A percentile compares a stretch with the other conserved stretches of the same genome.
These are phyloP conservation scores for Ophiostoma triangulosporum DNA, from an alignment of 2,329 filamentous ascomycete genomes.

Conservation along the genomic window DNA sequence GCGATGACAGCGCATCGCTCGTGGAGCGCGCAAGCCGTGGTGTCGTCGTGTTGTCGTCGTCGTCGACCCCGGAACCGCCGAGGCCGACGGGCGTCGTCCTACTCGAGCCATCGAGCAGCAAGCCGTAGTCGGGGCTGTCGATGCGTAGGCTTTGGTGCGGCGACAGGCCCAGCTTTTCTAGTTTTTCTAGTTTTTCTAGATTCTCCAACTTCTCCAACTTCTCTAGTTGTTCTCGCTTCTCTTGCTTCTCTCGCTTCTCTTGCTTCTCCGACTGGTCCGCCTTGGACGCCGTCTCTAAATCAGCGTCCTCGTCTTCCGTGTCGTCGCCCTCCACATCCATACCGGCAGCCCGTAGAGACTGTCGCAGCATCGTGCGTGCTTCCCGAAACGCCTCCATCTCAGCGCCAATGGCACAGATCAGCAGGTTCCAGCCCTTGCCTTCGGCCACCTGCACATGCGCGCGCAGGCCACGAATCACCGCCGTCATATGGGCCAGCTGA, in stretches of 20 bases:
- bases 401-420: conserved; percentile 63
- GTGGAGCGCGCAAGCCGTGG: conserved; percentile 23
- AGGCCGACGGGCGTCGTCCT: background rate
- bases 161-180: background rate
- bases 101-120: background rate
- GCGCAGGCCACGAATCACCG: conserved; percentile 41
- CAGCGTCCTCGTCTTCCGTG: background rate
- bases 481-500: conserved; percentile 43
- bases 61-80: background rate
- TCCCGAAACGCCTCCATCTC: conserved; percentile 28
- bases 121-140: background rate
- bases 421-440: conserved; percentile 54
- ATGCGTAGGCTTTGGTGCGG: background rate
- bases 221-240: too few species aligned
- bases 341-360: conserved; percentile 20
- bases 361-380: conserved; percentile 19
- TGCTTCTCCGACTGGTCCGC: background rate
- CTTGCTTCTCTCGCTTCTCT: too few species aligned
- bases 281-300: background rate
- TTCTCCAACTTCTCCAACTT: background rate
- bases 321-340: conserved; percentile 16
- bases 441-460: conserved; percentile 41
- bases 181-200: too few species aligned
- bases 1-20: conserved; percentile 2
- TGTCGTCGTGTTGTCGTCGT: conserved; percentile 9